Evolutionary conservation across 441 rosid genomes (phyloP).

Genomic region (Cnidoscolus chayamansa): DNA sequence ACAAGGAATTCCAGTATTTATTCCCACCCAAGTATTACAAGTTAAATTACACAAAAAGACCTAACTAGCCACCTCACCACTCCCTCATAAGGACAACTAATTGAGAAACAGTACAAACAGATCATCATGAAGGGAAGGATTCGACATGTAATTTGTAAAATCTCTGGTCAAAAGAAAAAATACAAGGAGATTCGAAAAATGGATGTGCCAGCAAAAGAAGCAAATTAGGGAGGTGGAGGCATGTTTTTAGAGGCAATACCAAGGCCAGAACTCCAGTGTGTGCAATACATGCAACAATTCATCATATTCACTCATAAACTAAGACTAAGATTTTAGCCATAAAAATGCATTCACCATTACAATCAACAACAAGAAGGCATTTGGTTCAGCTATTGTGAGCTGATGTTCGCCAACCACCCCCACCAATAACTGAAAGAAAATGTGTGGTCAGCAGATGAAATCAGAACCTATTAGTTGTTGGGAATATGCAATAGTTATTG

Average conservation of each 20-base stretch:
- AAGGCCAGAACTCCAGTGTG: neutral
- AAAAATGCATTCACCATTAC: too few relatives aligned
- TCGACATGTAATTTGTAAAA: neutral
- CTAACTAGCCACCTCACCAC: neutral
- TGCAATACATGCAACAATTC: neutral
- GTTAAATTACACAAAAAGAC: neutral
- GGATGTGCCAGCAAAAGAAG: too few relatives aligned
- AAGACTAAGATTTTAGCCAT: neutral
- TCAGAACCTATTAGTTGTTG: neutral
- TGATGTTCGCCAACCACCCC: too few relatives aligned
- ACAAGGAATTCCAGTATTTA: constrained; percentile 1
- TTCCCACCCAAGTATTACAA: constrained; percentile 6
- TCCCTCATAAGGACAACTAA: neutral
- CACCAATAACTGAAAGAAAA: too few relatives aligned
- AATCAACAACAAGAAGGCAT: too few relatives aligned
- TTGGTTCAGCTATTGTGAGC: too few relatives aligned
- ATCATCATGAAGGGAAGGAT: neutral
- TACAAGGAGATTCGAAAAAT: too few relatives aligned
- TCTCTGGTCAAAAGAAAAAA: too few relatives aligned
- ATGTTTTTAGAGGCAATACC: neutral
- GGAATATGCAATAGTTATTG: neutral
- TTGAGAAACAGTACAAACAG: neutral
- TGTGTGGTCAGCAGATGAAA: neutral
- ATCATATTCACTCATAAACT: neutral
- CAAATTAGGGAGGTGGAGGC: too few relatives aligned